Evolutionary conservation across 345 rosid genomes (phyloP).

Genomic region (Citrus inodora): DNA sequence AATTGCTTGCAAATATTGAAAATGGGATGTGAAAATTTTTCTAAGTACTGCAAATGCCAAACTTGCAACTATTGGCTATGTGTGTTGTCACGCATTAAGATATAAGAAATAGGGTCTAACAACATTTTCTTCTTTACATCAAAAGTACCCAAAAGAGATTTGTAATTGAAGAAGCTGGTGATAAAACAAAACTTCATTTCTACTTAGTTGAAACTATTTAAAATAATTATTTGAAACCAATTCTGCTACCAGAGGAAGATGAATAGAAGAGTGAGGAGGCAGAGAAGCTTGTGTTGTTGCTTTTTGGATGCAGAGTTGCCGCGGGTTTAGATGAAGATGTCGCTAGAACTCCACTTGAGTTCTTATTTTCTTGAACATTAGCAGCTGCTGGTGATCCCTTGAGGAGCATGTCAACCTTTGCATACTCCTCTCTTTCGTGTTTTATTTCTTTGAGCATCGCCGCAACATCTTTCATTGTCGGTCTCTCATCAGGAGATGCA

Average conservation of each 20-base stretch:
- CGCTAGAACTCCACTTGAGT: constrained; percentile 19
- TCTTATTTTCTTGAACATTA: constrained; percentile 26
- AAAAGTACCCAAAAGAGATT: constrained; percentile 3
- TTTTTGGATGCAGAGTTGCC: constrained; percentile 29
- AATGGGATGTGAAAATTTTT: constrained; percentile 1
- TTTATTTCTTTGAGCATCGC: constrained; percentile 96
- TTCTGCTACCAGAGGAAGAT: constrained; percentile 38
- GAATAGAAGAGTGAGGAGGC: constrained; percentile 81
- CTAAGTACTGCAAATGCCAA: constrained; percentile 7
- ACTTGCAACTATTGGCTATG: constrained; percentile 4
- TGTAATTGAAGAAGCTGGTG: constrained; percentile 13
- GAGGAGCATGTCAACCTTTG: constrained; percentile 68
- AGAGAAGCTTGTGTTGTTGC: constrained; percentile 79
- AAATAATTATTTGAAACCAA: constrained; percentile 30
- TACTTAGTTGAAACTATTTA: constrained; percentile 7
- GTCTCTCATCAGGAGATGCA: constrained; percentile 72
- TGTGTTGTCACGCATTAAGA: constrained; percentile 15
- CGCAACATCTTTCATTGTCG: constrained; percentile 88
- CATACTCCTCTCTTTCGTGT: constrained; percentile 75
- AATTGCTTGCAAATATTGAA: background rate
- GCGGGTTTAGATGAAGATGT: constrained; percentile 54
- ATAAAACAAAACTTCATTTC: constrained; percentile 21
- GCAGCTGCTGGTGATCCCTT: constrained; percentile 59
- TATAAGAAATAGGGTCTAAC: constrained; percentile 13
- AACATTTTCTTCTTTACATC: constrained; percentile 30